These are phyloP conservation scores for Escovopsis sp. DNA, from an alignment of 2,329 filamentous ascomycete species.

Conservation along the genomic window DNA sequence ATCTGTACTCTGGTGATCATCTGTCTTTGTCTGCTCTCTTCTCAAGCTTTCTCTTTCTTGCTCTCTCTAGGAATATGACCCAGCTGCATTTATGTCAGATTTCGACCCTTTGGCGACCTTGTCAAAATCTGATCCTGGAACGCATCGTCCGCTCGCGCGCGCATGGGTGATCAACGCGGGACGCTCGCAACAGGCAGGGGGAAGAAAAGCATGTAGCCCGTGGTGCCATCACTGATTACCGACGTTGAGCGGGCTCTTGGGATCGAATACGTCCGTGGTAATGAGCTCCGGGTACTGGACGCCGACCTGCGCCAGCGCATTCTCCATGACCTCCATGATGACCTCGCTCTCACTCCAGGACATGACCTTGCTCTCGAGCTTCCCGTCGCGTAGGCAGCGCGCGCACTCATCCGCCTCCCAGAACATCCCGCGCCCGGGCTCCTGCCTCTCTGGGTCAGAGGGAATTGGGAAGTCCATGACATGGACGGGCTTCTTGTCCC, in stretches of 20 bases:
- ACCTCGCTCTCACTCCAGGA: constrained; percentile 62
- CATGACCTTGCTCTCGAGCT: constrained; percentile 56
- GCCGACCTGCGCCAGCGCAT: constrained; percentile 35
- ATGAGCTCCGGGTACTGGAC: constrained; percentile 40
- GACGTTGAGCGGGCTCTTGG: constrained; percentile 46
- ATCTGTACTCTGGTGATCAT: too few species aligned
- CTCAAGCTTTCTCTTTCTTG: too few species aligned
- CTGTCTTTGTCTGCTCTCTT: too few species aligned
- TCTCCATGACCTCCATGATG: constrained; percentile 64
- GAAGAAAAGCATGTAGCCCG: too few species aligned
- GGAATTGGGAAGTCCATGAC: constrained; percentile 39
- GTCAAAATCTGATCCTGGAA: too few species aligned
- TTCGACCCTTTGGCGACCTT: too few species aligned
- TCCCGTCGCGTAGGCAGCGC: constrained; percentile 58
- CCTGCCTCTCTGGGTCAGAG: constrained; percentile 27
- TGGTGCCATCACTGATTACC: constrained; percentile 21
- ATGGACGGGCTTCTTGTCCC: constrained; percentile 31
- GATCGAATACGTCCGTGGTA: constrained; percentile 41
- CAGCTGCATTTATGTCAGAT: too few species aligned
- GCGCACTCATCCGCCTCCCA: constrained; percentile 75
- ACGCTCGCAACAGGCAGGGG: too few species aligned
- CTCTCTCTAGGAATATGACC: too few species aligned
- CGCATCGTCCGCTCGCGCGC: too few species aligned
- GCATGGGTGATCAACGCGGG: too few species aligned
- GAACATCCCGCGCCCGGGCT: constrained; percentile 68